Conservation (phyloP, 768 basidiomycete species). For the Gloeostereum incarnatum region DNA sequence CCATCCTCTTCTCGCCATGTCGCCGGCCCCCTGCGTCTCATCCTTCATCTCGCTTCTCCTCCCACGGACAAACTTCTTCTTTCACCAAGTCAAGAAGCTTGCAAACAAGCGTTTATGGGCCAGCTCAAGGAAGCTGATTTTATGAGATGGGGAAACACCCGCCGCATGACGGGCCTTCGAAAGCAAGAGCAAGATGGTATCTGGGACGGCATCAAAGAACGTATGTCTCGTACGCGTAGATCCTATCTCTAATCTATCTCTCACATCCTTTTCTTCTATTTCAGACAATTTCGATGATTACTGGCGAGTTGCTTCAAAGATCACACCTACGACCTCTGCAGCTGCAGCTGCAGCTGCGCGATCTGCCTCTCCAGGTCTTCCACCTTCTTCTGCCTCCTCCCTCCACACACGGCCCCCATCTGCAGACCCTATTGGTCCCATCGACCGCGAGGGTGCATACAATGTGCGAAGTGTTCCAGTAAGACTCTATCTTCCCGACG, state of each 20-base stretch:
- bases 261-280: conserved; percentile 5
- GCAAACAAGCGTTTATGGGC: conserved; percentile 92
- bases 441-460: conserved; percentile 78
- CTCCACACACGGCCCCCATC: conserved; percentile 58
- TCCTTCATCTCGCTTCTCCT: conserved; percentile 81
- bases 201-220: conserved; percentile 94
- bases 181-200: conserved; percentile 92
- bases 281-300: conserved; percentile 94
- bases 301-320: conserved; percentile 89
- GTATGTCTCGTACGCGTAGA: conserved; percentile 41
- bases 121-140: conserved; percentile 97
- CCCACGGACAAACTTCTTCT: conserved; percentile 81
- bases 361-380: conserved; percentile 43
- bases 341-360: conserved; percentile 51
- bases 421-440: conserved; percentile 40
- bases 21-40: conserved; percentile 60
- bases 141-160: conserved; percentile 93
- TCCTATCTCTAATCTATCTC: conserved; percentile 3
- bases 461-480: conserved; percentile 84
- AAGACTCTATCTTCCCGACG: conserved; percentile 83
- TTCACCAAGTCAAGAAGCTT: conserved; percentile 72
- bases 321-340: conserved; percentile 82
- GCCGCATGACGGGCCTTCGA: conserved; percentile 83
- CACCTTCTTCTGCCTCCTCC: conserved; percentile 46
- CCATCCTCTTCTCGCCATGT: conserved; percentile 30